These are phyloP conservation scores for Aspergillus steynii DNA, from an alignment of 495 filamentous ascomycete genomes.

Conservation along the genomic window DNA sequence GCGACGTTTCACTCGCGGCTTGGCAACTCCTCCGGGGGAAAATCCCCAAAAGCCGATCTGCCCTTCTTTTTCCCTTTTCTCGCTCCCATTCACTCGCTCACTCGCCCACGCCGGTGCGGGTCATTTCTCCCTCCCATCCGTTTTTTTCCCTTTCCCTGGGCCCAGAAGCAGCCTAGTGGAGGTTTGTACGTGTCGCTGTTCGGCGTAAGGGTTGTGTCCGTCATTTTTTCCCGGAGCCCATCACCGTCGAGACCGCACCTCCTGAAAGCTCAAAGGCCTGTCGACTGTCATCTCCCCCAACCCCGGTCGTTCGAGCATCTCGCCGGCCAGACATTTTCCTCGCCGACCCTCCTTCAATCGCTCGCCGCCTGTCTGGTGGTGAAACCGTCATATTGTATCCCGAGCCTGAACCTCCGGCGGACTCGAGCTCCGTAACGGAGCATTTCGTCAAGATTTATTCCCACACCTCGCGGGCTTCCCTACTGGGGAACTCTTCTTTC, in stretches of 20 bases:
- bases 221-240: conserved; percentile 4
- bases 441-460: conserved; percentile 59
- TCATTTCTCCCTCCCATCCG: neutral
- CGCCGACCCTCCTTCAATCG: conserved; percentile 5
- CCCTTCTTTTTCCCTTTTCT: conserved; percentile 9
- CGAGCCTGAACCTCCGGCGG: conserved; percentile 25
- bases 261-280: conserved; percentile 10
- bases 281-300: neutral
- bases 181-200: conserved; percentile 15
- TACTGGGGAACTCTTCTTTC: conserved; percentile 58
- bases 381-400: conserved; percentile 43
- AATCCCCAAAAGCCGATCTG: conserved; percentile 2
- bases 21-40: conserved; percentile 15
- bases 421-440: conserved; percentile 45
- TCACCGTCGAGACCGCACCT: conserved; percentile 16
- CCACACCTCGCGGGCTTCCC: conserved; percentile 63
- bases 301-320: neutral
- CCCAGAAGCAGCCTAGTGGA: conserved; percentile 9
- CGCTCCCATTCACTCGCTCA: conserved; percentile 6
- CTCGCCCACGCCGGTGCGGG: conserved; percentile 2
- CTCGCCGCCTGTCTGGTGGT: conserved; percentile 34
- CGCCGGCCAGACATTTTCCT: conserved; percentile 3
- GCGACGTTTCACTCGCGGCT: conserved; percentile 25
- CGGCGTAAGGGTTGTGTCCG: conserved; percentile 5
- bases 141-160: neutral